Evolutionary conservation across 805 yeast genomes (phyloP).

Genomic region (Saturnispora mendoncae): DNA sequence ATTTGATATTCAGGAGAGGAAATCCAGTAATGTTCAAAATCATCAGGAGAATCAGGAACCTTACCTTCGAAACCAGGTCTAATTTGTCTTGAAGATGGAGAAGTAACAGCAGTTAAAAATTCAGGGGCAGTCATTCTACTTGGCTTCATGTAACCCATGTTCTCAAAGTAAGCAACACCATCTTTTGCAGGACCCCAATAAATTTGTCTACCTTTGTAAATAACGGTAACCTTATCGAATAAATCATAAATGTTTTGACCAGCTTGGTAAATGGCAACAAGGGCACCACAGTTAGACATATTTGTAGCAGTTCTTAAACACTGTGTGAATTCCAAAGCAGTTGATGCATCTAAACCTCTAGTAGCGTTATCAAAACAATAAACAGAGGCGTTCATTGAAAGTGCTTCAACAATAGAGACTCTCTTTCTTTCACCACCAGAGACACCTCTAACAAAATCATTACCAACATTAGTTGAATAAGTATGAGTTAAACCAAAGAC

Average conservation of each 20-base stretch:
- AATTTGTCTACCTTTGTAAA: constrained; percentile 55
- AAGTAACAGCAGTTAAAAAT: constrained; percentile 58
- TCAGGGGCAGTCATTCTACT: constrained; percentile 64
- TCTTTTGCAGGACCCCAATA: constrained; percentile 46
- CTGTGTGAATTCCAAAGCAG: constrained; percentile 56
- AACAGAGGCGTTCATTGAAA: constrained; percentile 43
- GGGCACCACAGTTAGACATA: constrained; percentile 45
- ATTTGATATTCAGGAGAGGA: constrained; percentile 44
- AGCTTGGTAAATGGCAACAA: constrained; percentile 62
- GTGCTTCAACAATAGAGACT: constrained; percentile 59
- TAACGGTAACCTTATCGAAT: constrained; percentile 51
- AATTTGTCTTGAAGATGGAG: constrained; percentile 47
- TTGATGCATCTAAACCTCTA: constrained; percentile 64
- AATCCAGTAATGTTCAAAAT: constrained; percentile 52
- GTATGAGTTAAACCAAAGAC: constrained; percentile 54
- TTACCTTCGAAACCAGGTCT: constrained; percentile 44
- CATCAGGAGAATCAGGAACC: constrained; percentile 48
- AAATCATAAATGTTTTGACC: constrained; percentile 54
- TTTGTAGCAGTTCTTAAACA: constrained; percentile 57
- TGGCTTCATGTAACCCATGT: constrained; percentile 62
- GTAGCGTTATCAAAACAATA: constrained; percentile 65
- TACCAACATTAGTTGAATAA: constrained; percentile 53
- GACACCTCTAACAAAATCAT: constrained; percentile 57
- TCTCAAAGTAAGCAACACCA: constrained; percentile 47
- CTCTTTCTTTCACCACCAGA: constrained; percentile 70